Conservation (phyloP, 768 basidiomycete species). For the Lepiota brunneoincarnata region DNA sequence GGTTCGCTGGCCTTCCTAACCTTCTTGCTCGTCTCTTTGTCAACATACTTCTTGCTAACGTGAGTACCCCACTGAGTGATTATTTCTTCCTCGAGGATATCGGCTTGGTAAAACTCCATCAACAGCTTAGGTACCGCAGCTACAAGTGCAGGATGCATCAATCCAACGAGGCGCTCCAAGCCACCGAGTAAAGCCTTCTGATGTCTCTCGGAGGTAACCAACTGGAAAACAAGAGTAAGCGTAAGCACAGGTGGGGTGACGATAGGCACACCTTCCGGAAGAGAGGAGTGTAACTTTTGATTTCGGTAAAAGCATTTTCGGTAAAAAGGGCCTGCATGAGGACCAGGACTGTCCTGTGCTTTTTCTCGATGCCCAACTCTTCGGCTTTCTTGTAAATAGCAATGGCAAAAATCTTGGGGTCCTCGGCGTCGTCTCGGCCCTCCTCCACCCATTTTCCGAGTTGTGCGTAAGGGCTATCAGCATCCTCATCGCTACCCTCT, state of each 20-base stretch:
- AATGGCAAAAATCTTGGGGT: slow-evolving; percentile 51
- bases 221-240: slow-evolving; percentile 37
- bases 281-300: slow-evolving; percentile 62
- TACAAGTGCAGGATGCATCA: slow-evolving; percentile 69
- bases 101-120: slow-evolving; percentile 91
- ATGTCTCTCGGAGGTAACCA: slow-evolving; percentile 91
- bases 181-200: slow-evolving; percentile 95
- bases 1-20: slow-evolving; percentile 95
- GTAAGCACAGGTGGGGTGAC: background rate
- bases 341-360: slow-evolving; percentile 85
- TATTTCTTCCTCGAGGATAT: slow-evolving; percentile 90
- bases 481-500: slow-evolving; percentile 86
- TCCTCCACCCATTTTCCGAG: slow-evolving; percentile 88
- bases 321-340: slow-evolving; percentile 85
- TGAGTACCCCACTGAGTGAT: slow-evolving; percentile 93
- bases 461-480: slow-evolving; percentile 79
- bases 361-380: slow-evolving; percentile 90
- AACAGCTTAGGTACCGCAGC: slow-evolving; percentile 83
- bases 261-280: slow-evolving; percentile 65
- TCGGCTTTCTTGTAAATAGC: slow-evolving; percentile 87
- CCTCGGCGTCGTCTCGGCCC: slow-evolving; percentile 46
- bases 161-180: slow-evolving; percentile 80
- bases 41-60: slow-evolving; percentile 94
- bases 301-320: slow-evolving; percentile 62
- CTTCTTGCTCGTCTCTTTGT: slow-evolving; percentile 93